Base-by-base conservation (phyloP, 202 grass and related monocot genomes). In the Zizania palustris region DNA sequence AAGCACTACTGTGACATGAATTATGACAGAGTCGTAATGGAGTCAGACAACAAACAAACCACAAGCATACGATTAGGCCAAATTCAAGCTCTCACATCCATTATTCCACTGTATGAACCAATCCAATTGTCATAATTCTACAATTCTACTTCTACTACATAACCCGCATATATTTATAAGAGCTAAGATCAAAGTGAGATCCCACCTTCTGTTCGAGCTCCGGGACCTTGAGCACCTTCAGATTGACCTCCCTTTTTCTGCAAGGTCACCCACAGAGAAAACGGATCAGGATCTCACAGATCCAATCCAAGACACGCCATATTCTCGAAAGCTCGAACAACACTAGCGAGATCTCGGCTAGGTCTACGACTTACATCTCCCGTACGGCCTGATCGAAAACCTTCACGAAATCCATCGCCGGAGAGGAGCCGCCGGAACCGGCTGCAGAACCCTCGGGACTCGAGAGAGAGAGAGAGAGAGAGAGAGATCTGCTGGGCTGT, bases 201-300 rank as follows among this genome's bases (percentile, higher is more conserved):
- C 28, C 65, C 75, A 99, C 96, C 96, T 99, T 96, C 67, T 99
- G 96, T 79, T 99, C 96, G n/a, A 99, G 87, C 79, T 99, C 96
- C 14, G 96, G 96, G 9, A 99, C 92, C 85, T 99, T 99, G 81
- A 99, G 96, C 78, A 99, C 96, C 75, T 93, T 99, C 58, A 99
- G 81, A 96, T 99, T 99, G 42, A 99, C 96, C 90, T 99, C 96
- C 75, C 96, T 87, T 80, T 99, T 99, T 73, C 92, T 99, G 87
- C 71, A 81, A 79, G 9, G 77, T 41, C 43, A 73, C 49, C 67
- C 7, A 48, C 44, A 57, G 13, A 50, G 76, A 39, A 82, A 65
- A 11, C 7, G 33, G 63, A 38, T 69, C 75, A 79, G 44, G 39
- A 83, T 74, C 79, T 72, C 56, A 8, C 3, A 7, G 53, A 80